These are phyloP conservation scores for Salix arbutifolia DNA, from an alignment of 345 rosid species.

Conservation along the genomic window DNA sequence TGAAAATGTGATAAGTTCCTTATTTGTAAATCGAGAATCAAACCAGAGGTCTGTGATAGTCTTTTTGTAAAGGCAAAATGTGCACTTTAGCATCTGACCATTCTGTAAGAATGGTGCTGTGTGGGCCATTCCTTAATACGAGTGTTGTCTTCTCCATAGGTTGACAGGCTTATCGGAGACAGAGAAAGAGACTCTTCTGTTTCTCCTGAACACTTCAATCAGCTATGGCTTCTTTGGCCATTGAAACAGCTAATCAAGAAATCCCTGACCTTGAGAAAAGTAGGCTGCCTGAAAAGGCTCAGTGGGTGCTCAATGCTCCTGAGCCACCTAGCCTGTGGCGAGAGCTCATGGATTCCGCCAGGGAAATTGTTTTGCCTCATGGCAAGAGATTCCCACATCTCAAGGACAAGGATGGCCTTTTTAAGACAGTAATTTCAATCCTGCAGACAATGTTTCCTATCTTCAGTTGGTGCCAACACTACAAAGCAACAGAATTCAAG, in stretches of 20 bases:
- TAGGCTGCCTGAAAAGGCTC: slow-evolving; percentile 33
- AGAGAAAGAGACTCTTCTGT: slow-evolving; percentile 36
- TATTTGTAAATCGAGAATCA: not conserved
- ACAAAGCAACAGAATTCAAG: slow-evolving; percentile 55
- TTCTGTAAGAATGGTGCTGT: not conserved
- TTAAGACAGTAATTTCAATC: slow-evolving; percentile 27
- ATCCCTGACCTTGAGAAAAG: slow-evolving; percentile 37
- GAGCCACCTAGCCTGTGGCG: slow-evolving; percentile 61
- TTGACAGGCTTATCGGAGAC: slow-evolving; percentile 1
- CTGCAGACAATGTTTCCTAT: slow-evolving; percentile 57
- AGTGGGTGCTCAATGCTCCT: slow-evolving; percentile 69
- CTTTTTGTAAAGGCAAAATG: not conserved
- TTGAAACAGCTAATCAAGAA: slow-evolving; percentile 26
- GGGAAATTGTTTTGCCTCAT: slow-evolving; percentile 27
- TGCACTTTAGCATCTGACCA: slow-evolving; percentile 15
- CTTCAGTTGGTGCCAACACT: slow-evolving; percentile 58
- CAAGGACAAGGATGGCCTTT: slow-evolving; percentile 27
- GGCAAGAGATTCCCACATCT: slow-evolving; percentile 33
- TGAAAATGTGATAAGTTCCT: too few relatives aligned
- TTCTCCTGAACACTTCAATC: slow-evolving; percentile 95
- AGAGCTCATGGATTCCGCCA: slow-evolving; percentile 40
- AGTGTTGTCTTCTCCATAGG: not conserved
- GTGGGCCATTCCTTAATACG: not conserved
- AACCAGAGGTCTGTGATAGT: not conserved
- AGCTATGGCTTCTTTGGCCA: slow-evolving; percentile 41